Conservation (phyloP, 495 filamentous ascomycete genomes). For the Paragyromitra xinjiangensis region DNA sequence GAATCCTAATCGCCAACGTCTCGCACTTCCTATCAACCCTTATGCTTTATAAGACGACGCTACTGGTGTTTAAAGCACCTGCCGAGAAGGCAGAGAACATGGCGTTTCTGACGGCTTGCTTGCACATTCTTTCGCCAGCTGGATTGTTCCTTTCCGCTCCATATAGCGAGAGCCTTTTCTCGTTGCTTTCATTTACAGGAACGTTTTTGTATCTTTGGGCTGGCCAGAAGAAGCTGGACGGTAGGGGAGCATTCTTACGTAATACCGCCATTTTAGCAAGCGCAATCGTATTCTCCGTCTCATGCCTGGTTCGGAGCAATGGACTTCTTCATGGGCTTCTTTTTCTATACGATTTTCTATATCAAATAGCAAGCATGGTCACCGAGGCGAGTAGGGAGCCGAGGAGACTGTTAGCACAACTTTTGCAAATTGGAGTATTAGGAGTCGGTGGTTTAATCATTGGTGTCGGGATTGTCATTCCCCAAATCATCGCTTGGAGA, state of each 20-base stretch:
- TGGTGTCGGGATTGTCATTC: constrained; percentile 71
- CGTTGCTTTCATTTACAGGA: constrained; percentile 78
- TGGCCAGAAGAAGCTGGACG: constrained; percentile 47
- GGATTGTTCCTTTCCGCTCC: constrained; percentile 91
- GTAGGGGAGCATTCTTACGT: constrained; percentile 26
- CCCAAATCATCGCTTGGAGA: constrained; percentile 78
- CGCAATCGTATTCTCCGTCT: constrained; percentile 66
- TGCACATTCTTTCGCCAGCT: constrained; percentile 86
- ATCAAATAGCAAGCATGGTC: constrained; percentile 11
- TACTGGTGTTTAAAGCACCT: constrained; percentile 58
- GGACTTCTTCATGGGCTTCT: constrained; percentile 82
- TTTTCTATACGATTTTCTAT: constrained; percentile 67
- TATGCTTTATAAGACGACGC: constrained; percentile 70
- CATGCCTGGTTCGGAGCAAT: constrained; percentile 83
- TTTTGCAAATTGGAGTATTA: constrained; percentile 59
- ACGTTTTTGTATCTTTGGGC: constrained; percentile 73
- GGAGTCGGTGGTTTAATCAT: constrained; percentile 72
- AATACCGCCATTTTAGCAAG: constrained; percentile 38
- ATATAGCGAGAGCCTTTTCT: constrained; percentile 81
- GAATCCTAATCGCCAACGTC: constrained; percentile 71
- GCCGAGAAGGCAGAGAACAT: constrained; percentile 59
- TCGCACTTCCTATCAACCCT: constrained; percentile 80
- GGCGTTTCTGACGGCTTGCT: constrained; percentile 60
- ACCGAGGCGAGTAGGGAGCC: constrained; percentile 15
- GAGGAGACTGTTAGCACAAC: constrained; percentile 49